Evolutionary conservation across 1,139 yeast species (phyloP), one percentile per base, ranked within the genome.

Genomic region (Geotrichum phurueaensis): DNA sequence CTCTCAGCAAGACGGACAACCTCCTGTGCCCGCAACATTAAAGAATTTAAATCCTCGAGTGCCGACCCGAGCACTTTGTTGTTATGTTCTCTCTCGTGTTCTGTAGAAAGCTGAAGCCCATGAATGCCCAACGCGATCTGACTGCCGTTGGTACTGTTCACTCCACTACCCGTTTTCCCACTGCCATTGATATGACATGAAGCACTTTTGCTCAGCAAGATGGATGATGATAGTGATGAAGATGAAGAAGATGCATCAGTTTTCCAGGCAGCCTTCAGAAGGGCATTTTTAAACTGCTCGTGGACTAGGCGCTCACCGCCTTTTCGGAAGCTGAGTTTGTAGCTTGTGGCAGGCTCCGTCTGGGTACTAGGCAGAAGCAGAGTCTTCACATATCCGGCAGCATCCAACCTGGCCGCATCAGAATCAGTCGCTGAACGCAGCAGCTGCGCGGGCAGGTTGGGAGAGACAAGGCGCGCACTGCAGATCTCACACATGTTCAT

Each of bases 401-500:
- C 63, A 60, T 27, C 73, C 64, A 60, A 70, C 66, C 61, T 31
- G 1, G 56, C 45, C 20, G 69, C 59, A 4, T 66, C 53, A 15
- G 71, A 67, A n/a, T 51, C 43, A 18, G n/a, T 27, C n/a, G 39
- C 55, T 6, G 55, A 43, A 10, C 45, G 55, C 20, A 57, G 48
- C 25, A 63, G 61, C 36, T 66, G 65, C 9, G 71, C 68, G 18
- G 72, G 72, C 58, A 66, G 67, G 23, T 71, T 67, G 3, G 72
- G 69, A 2, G 75, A 69, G 1, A 77, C 73, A 33, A 89, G 75
- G 54, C 81, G 79, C 0, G 86, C 78, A 0, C 96, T 97, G 75
- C 98, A 94, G 71, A 94, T 81, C 72, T 94, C 99, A 72, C 99
- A 94, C 64, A 78, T 79, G 55, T 80, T 76, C 78, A 94, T 76